A percentile compares a stretch with the other conserved stretches of the same genome.
phyloP scores from a whole-genome alignment of 2,329 filamentous ascomycete genomes.

The Fusarium fracticaudum region DNA sequence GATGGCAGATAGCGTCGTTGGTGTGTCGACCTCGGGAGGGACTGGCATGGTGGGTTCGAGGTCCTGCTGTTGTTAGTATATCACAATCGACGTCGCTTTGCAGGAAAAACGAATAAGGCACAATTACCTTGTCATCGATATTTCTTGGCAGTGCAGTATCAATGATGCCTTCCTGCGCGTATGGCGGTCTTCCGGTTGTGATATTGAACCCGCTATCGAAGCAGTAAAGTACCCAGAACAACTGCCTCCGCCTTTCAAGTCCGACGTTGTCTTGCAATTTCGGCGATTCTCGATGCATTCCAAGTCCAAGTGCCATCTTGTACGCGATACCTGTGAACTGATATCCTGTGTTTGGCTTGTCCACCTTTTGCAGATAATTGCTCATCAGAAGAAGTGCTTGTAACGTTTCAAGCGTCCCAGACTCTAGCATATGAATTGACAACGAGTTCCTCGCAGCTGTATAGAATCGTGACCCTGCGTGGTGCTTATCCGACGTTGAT shows the following conservation, averaged over 20 bases:
- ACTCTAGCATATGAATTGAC: background rate
- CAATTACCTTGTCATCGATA: background rate
- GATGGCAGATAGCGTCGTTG: background rate
- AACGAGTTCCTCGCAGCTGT: background rate
- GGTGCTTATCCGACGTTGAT: background rate
- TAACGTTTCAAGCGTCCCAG: background rate
- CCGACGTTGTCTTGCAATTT: background rate
- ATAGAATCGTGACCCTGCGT: background rate
- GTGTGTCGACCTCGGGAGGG: background rate
- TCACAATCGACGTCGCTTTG: too few relatives aligned
- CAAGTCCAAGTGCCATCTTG: background rate
- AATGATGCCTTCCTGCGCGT: background rate
- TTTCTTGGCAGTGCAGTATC: background rate
- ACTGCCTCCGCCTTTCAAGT: background rate
- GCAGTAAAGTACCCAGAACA: background rate
- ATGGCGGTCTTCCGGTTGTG: background rate
- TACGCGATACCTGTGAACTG: background rate
- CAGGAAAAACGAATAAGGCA: accelerated
- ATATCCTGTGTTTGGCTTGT: background rate
- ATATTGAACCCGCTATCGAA: background rate
- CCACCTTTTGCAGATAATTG: background rate
- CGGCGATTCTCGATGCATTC: background rate
- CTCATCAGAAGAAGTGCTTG: background rate
- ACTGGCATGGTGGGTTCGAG: background rate
- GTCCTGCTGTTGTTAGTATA: background rate